Percentiles rank a stretch among this genome's conserved stretches.
Conservation (phyloP, 306 rosid species). For the Leucaena leucocephala region DNA sequence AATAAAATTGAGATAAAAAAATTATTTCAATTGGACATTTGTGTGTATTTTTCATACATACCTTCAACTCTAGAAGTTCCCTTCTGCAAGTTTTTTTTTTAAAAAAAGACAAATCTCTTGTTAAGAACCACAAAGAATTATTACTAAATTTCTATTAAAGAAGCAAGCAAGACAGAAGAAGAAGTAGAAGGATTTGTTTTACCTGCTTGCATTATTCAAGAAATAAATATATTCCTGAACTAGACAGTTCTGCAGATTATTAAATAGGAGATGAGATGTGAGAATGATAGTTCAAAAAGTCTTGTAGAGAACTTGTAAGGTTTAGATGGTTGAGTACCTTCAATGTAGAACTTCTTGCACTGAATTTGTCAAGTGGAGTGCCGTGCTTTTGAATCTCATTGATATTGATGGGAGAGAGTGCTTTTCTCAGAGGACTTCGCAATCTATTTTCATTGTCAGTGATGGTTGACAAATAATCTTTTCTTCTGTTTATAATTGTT, state of each 20-base stretch:
- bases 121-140: slow-evolving; percentile 23
- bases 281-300: slow-evolving; percentile 30
- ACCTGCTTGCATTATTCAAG: slow-evolving; percentile 92
- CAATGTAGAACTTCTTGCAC: slow-evolving; percentile 55
- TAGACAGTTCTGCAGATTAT: slow-evolving; percentile 56
- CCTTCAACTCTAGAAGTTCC: slow-evolving; percentile 81
- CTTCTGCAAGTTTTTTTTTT: slow-evolving; percentile 52
- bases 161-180: background rate
- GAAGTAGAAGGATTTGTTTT: background rate
- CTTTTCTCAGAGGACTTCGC: slow-evolving; percentile 61
- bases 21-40: background rate
- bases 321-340: slow-evolving; percentile 54
- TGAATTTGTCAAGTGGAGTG: slow-evolving; percentile 78
- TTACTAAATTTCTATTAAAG: slow-evolving; percentile 17
- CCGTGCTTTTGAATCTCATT: slow-evolving; percentile 42
- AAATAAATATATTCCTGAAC: slow-evolving; percentile 74
- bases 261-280: slow-evolving; percentile 22
- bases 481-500: background rate
- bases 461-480: slow-evolving; percentile 25
- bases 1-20: background rate
- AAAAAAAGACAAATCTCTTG: background rate
- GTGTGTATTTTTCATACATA: slow-evolving; percentile 34
- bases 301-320: background rate
- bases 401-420: slow-evolving; percentile 64
- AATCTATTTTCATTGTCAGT: slow-evolving; percentile 39